These are phyloP conservation scores for Boletales sp. DNA, from an alignment of 768 basidiomycete species.

Conservation along the genomic window DNA sequence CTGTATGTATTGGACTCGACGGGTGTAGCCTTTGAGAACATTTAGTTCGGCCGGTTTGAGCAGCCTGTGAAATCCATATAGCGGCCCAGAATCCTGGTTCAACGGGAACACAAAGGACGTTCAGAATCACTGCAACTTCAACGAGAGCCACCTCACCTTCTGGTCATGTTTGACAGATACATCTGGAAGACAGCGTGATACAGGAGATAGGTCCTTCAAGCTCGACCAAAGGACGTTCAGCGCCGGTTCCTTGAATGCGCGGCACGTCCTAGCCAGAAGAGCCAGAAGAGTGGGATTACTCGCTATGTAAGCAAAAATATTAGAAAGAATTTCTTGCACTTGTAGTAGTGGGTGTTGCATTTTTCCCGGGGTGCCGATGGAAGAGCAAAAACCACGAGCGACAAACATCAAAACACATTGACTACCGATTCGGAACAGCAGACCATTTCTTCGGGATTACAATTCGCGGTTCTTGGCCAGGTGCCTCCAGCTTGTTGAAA, in stretches of 20 bases:
- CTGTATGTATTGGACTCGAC: neutral
- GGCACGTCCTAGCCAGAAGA: conserved; percentile 2
- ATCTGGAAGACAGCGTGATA: neutral
- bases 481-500: no score
- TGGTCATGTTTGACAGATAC: no score
- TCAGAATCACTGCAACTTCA: neutral
- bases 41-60: conserved; percentile 1
- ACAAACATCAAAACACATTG: no score
- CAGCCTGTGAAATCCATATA: neutral
- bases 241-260: conserved; percentile 6
- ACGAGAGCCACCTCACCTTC: neutral
- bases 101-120: no score
- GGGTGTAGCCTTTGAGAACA: conserved; percentile 1
- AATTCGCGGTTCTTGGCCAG: no score
- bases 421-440: no score
- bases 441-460: no score
- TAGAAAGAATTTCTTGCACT: conserved; percentile 3
- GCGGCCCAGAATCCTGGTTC: neutral
- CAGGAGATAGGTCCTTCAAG: neutral
- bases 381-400: no score
- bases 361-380: no score
- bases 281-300: no score
- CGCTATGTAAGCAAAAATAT: neutral
- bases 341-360: conserved; percentile 5
- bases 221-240: conserved; percentile 6